phyloP scores from a whole-genome alignment of 768 basidiomycete species.

The Auriscalpium microsporum region DNA sequence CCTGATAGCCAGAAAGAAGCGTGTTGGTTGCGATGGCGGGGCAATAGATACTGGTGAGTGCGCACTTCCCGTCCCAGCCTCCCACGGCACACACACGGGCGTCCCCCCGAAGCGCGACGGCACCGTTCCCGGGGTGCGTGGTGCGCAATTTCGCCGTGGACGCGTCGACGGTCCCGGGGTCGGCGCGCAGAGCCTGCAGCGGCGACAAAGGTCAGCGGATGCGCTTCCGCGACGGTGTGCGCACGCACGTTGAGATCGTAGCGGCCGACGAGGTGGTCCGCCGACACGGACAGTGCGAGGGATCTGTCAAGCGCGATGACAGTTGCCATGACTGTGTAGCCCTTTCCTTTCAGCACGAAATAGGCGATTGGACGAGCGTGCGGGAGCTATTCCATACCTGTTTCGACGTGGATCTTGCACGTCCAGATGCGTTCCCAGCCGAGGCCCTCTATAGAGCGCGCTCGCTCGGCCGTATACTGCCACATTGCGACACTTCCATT shows the following conservation, averaged over 20 bases:
- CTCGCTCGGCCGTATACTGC: conserved; percentile 33
- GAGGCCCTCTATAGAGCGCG: conserved; percentile 54
- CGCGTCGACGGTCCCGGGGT: conserved; percentile 9
- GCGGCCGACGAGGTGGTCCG: conserved; percentile 68
- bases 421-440: conserved; percentile 73
- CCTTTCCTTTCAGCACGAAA: background rate
- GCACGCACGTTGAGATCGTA: conserved; percentile 48
- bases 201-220: background rate
- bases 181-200: background rate
- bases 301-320: conserved; percentile 47
- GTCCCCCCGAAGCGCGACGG: conserved; percentile 66
- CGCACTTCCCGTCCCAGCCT: conserved; percentile 92
- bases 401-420: conserved; percentile 59
- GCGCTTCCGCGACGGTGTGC: background rate
- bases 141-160: conserved; percentile 40
- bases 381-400: conserved; percentile 35
- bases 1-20: conserved; percentile 29
- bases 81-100: conserved; percentile 79
- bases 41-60: background rate
- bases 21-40: background rate
- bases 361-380: background rate
- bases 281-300: conserved; percentile 75
- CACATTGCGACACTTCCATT: conserved; percentile 77
- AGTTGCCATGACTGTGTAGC: conserved; percentile 74
- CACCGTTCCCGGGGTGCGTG: conserved; percentile 73